A percentile compares a stretch with the other conserved stretches of the same genome.
Conservation (phyloP, 495 filamentous ascomycete species). For the Sordaria brevicollis region DNA sequence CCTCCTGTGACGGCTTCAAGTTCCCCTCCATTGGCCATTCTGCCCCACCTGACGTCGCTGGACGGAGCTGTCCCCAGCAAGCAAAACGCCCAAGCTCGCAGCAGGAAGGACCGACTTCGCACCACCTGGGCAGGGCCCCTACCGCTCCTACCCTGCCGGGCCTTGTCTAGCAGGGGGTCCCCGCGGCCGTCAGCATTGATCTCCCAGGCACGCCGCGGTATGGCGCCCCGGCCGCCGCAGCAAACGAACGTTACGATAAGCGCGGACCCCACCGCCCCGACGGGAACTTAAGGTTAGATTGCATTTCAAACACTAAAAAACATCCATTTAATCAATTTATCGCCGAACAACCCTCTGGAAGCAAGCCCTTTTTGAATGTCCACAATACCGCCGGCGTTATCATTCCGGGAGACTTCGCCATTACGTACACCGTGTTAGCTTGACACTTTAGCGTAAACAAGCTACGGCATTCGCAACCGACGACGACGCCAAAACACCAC, state of each 20-base stretch:
- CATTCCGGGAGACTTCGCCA: background rate
- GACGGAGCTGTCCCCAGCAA: background rate
- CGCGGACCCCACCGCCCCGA: background rate
- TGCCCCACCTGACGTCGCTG: conserved; percentile 16
- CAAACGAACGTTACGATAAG: background rate
- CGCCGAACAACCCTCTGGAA: background rate
- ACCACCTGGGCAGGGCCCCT: background rate
- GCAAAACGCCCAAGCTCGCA: background rate
- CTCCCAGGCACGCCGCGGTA: background rate
- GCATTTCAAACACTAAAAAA: background rate
- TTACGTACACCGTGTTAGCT: background rate
- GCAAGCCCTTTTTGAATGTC: background rate
- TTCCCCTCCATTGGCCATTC: background rate
- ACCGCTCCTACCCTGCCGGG: background rate
- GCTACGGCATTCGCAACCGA: background rate
- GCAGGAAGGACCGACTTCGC: background rate
- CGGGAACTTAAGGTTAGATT: background rate
- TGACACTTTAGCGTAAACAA: background rate
- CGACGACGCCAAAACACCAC: background rate
- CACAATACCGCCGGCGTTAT: background rate
- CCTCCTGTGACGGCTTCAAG: background rate
- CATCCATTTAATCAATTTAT: background rate
- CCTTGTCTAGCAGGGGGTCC: background rate
- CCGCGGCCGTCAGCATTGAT: background rate
- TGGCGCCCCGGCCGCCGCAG: background rate